phyloP scores from a whole-genome alignment of 2,329 filamentous ascomycete species.

The Nemania sp. region DNA sequence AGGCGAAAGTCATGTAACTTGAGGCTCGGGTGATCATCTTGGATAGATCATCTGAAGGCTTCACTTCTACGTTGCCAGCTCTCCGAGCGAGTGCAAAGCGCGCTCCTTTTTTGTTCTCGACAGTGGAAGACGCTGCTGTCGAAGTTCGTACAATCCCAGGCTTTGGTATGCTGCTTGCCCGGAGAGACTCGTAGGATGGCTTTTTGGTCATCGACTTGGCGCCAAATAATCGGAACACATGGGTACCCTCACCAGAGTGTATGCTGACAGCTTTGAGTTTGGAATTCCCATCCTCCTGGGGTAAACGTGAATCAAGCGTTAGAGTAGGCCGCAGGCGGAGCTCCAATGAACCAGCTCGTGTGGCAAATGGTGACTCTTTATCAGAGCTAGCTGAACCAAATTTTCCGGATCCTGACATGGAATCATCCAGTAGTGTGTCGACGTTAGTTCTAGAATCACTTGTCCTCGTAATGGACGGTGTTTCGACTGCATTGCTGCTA shows the following conservation, averaged over 20 bases:
- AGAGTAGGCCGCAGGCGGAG: slow-evolving; percentile 83
- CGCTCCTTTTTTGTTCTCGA: slow-evolving; percentile 52
- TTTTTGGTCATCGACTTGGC: slow-evolving; percentile 55
- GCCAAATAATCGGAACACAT: slow-evolving; percentile 58
- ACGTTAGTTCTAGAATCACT: slow-evolving; percentile 51
- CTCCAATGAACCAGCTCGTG: slow-evolving; percentile 75
- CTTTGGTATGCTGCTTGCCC: slow-evolving; percentile 46
- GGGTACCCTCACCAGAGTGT: slow-evolving; percentile 52
- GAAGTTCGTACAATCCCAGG: slow-evolving; percentile 52
- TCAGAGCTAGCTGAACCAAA: slow-evolving; percentile 46
- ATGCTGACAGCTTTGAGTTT: slow-evolving; percentile 56
- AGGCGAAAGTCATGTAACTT: slow-evolving; percentile 96
- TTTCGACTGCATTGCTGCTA: slow-evolving; percentile 57
- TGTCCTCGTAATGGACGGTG: slow-evolving; percentile 61
- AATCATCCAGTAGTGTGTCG: slow-evolving; percentile 47
- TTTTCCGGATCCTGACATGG: slow-evolving; percentile 48
- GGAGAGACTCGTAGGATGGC: slow-evolving; percentile 61
- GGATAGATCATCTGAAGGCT: slow-evolving; percentile 83
- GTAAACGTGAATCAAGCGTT: slow-evolving; percentile 55
- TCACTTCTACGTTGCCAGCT: slow-evolving; percentile 58
- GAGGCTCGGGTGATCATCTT: slow-evolving; percentile 96
- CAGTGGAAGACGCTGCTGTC: slow-evolving; percentile 47
- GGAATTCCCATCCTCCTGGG: slow-evolving; percentile 36
- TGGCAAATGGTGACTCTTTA: slow-evolving; percentile 59
- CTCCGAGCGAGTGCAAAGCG: slow-evolving; percentile 62